Evolutionary conservation across 1,139 yeast species (phyloP).

Genomic region (Nadsonia starkeyi-henricii): DNA sequence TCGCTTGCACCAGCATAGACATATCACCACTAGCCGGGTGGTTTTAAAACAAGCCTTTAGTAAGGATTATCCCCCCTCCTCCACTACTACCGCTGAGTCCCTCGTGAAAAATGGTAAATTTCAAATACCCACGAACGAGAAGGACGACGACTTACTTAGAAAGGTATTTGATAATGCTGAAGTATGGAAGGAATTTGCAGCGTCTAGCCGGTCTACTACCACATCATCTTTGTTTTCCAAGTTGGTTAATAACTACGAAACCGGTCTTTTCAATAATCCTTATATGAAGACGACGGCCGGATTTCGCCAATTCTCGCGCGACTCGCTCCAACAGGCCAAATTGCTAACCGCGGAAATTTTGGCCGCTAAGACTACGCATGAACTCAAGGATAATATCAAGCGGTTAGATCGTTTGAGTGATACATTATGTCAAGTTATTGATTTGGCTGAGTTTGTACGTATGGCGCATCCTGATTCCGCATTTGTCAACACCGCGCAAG

Average conservation of each 20-base stretch:
- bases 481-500: constrained; percentile 73
- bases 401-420: constrained; percentile 79
- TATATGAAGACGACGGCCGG: constrained; percentile 59
- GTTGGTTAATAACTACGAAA: constrained; percentile 9
- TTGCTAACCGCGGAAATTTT: constrained; percentile 43
- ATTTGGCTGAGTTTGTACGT: constrained; percentile 82
- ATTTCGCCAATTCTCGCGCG: constrained; percentile 48
- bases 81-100: too few species aligned
- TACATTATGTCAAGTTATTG: constrained; percentile 81
- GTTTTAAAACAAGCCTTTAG: too few species aligned
- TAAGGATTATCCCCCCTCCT: too few species aligned
- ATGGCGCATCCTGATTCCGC: constrained; percentile 68
- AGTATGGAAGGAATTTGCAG: constrained; percentile 6
- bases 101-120: too few species aligned
- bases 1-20: too few species aligned
- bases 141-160: constrained; percentile 3
- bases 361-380: constrained; percentile 24
- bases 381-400: constrained; percentile 38
- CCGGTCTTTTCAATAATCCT: constrained; percentile 68
- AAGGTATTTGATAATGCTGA: constrained; percentile 4
- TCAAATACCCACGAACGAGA: not conserved
- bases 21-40: too few species aligned
- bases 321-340: constrained; percentile 52
- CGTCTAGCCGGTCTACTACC: not conserved
- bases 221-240: constrained; percentile 1